Base-by-base conservation (phyloP, 78 protist species). In the Neovahlkampfia damariscottae region DNA sequence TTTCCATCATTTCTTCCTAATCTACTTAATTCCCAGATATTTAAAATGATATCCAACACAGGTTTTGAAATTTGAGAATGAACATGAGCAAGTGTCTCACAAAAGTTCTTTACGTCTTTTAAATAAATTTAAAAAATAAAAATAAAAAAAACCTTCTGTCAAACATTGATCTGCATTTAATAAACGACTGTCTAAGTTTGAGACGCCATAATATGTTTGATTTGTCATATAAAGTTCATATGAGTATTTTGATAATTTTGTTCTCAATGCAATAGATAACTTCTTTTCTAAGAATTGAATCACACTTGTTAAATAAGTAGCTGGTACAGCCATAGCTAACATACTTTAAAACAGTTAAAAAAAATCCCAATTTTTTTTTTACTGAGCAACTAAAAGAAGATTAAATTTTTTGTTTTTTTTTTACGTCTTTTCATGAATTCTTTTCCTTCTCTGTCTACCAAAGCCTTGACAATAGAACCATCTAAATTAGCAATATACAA, bases 31-130 rank as follows among this genome's bases (percentile, higher is more conserved):
- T n/a, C n/a, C n/a, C n/a, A n/a, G n/a, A n/a, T n/a, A n/a, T n/a
- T n/a, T n/a, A n/a, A n/a, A n/a, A n/a, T n/a, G n/a, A n/a, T 30
- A 70, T 81, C 85, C 39, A 81, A 41, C 19, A 74, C n/a, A 19
- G 85, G 85, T 70, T 81, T 81, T 10, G 73, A 59, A 10, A 81
- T 41, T 31, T 72, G 34, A 27, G 80, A 74, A 77, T 67, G 32
- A 38, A 81, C 77, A 10, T 81, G 81, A 0, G 85, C 78, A 29
- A 81, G 70, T 29, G 6, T 36, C 7, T 35, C 27, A 35, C 50
- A 2, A 8, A 70, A 80, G 69, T 80, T 70, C 1, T 70, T 78
- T 8, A 58, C 5, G 19, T 80, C 84, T n/a, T 81, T 72, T 2
- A 80, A 76, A 41, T 76, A 30, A 27, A 74, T 30, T n/a, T n/a